Base-by-base conservation (phyloP, 2,329 filamentous ascomycete genomes). In the Teratosphaeriaceae sp. region DNA sequence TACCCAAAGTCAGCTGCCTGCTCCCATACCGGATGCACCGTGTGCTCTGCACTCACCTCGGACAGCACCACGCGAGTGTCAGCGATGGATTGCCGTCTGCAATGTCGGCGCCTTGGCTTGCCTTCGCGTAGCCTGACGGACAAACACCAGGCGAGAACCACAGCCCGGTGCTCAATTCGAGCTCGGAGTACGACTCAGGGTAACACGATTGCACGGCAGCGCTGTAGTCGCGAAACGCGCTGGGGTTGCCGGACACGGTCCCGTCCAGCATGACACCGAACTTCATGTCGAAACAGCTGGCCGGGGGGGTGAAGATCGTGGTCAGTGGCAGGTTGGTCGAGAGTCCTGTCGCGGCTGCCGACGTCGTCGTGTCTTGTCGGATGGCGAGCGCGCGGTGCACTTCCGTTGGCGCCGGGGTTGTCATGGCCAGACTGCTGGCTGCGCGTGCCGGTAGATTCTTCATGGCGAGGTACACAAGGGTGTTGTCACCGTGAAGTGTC, bases 121-220 rank as follows among this genome's bases (percentile, higher is more conserved):
- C 39, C 16, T n/a, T 15, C 8, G n/a, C 19, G 20, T 24, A 42
- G 18, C 39, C 29, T 5, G 39, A 42, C 7, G 39, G 39, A 35
- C 39, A 42, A 6, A 42, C 39, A 7, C 39, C 39, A 15, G 39
- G 39, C 20, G 39, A 42, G 29, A 11, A 42, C 27, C 27, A 42
- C 5, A 42, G 29, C 7, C 18, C 20, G 8, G 39, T 42, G 9
- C 19, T 22, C 18, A 34, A 21, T 29, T 42, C 18, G 5, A 42
- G 21, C 29, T 6, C 15, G 13, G 30, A 42, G 13, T 22, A 34
- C 4, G 27, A 22, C 5, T 27, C 3, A 3, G 39, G 39, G 18
- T 42, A 42, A 16, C 39, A 42, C 5, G 39, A 16, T 4, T 6
- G 4, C 9, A 6, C 23, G 7, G 39, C 39, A 4, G 21, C 18